Evolutionary conservation across 225 moss, liverwort and hornwort genomes (phyloP), one percentile per base, ranked within the genome.

Genomic region (Polytrichum formosum): DNA sequence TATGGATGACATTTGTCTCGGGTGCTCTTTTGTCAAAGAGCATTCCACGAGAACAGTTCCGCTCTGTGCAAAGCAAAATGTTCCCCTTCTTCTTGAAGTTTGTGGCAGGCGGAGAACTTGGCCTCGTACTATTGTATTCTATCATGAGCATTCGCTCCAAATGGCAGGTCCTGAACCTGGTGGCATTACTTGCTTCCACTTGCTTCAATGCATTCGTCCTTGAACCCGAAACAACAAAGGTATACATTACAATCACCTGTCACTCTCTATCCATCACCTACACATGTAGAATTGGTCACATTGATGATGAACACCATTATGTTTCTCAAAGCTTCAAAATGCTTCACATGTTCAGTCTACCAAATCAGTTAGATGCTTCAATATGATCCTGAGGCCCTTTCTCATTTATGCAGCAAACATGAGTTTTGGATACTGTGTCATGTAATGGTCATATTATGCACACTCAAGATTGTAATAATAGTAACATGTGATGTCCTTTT

Each of bases 1-100:
- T 93, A 28, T 95, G 95, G 95, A 90, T 95, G 72, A 92, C 95
- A 1, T 95, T 95, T 65, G 68, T 95, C 35, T 93, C 92, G 0
- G 90, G 93, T 0, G 81, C 75, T 37, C 6, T 95, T 4, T 61
- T 95, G 22, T 86, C 90, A 6, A 85, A 82, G 20, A 71, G 75
- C 25, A 82, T 95, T 71, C 79, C 92, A 0, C 78, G 86, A 37
- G 83, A 90, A 16, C 91, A 90, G 69, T 95, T 91, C 75, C 85
- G 90, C 33, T 78, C 70, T 6, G 93, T 93, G 62, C 95, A 95
- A 68, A 95, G 88, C 53, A 85, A 76, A 54, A 72, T 95, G 5
- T 88, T 92, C 21, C 95, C 95, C 2, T 74, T 71, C 0, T 93
- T 88, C 26, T 65, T 95, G 67, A 80, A 78, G 5, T 80, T 91